Conservation (phyloP, 140 eudicot species). For the Cichorium intybus region DNA sequence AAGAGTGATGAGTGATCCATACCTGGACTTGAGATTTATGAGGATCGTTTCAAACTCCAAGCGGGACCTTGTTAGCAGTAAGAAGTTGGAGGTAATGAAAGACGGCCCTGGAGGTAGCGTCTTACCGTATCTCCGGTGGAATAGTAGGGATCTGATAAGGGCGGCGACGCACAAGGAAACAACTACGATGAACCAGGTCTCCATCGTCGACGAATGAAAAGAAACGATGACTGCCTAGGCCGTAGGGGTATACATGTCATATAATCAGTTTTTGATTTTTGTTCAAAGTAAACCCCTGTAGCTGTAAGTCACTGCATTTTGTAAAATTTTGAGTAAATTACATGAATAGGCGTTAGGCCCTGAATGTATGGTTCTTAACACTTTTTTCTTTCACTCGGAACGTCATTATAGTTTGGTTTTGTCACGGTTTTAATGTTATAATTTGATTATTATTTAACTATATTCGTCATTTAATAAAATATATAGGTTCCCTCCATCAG, state of each 20-base stretch:
- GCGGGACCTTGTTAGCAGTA: constrained; percentile 26
- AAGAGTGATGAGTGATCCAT: constrained; percentile 38
- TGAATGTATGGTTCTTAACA: no score
- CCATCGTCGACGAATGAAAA: constrained; percentile 17
- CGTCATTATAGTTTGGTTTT: no score
- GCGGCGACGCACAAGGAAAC: not conserved
- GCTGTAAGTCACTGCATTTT: no score
- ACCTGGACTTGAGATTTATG: constrained; percentile 14
- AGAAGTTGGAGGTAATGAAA: constrained; percentile 9
- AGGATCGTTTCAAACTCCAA: constrained; percentile 27
- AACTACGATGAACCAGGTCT: not conserved
- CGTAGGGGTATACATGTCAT: not conserved
- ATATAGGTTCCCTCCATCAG: no score
- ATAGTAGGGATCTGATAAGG: not conserved
- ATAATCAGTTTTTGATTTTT: not conserved
- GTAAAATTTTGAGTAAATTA: no score
- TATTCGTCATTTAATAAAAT: no score
- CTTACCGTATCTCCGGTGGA: not conserved
- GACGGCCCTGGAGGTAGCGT: constrained; percentile 54
- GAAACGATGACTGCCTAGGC: not conserved
- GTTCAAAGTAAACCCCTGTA: no score
- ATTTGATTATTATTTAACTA: no score
- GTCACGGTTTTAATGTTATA: no score
- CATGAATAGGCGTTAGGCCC: no score
- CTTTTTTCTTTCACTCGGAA: no score